Percentiles rank a stretch among this genome's conserved stretches.
Conservation (phyloP, 805 yeast species). For the Kockiozyma suomiensis region DNA sequence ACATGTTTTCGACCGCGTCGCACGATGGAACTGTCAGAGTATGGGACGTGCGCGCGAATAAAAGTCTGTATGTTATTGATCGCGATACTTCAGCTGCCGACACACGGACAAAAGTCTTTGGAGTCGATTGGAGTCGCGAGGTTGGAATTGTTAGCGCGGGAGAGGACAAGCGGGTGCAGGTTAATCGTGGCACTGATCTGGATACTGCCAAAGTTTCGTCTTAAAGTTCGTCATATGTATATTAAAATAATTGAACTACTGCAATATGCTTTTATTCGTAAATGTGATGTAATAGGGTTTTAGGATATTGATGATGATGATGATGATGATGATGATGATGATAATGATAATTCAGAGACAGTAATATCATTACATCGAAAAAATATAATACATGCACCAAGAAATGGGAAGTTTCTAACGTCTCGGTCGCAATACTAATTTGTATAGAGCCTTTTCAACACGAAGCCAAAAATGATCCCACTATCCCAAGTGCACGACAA, state of each 20-base stretch:
- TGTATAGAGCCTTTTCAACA: too few species aligned
- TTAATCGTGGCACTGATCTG: conserved; percentile 50
- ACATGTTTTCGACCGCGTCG: conserved; percentile 87
- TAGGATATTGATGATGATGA: too few species aligned
- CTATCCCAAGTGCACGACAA: too few species aligned
- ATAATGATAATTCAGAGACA: too few species aligned
- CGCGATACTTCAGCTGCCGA: conserved; percentile 53
- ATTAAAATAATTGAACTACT: neutral
- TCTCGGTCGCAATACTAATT: too few species aligned
- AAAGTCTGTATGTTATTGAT: conserved; percentile 68
- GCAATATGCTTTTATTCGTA: neutral
- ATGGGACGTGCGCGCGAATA: conserved; percentile 92
- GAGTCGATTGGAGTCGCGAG: conserved; percentile 78
- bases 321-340: too few species aligned
- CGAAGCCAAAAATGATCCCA: too few species aligned
- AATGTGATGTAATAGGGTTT: neutral
- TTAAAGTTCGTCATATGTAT: neutral
- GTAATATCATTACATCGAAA: too few species aligned
- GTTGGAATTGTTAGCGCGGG: conserved; percentile 93
- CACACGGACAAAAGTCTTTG: conserved; percentile 69
- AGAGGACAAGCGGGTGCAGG: conserved; percentile 88
- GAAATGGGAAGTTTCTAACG: too few species aligned
- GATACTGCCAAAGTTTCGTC: neutral
- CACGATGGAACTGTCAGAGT: conserved; percentile 94
- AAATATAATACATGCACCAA: too few species aligned